Percentiles rank a stretch among this genome's conserved stretches.
Evolutionary conservation across 2,329 filamentous ascomycete species (phyloP).

Genomic region (Colletotrichum falcatum): DNA sequence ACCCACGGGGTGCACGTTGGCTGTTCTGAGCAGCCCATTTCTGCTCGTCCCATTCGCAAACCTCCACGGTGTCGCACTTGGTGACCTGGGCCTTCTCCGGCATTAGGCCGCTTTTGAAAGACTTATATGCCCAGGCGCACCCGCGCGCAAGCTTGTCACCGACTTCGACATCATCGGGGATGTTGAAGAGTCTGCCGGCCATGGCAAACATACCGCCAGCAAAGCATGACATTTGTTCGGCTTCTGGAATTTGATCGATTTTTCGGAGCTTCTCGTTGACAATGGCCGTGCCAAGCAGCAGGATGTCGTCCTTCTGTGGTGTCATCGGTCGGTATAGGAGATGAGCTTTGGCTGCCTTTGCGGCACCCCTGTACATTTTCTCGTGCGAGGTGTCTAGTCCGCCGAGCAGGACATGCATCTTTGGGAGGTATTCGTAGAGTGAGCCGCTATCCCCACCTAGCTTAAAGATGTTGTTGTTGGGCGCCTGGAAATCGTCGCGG

Average conservation of each 20-base stretch:
- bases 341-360: slow-evolving; percentile 66
- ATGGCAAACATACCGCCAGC: slow-evolving; percentile 64
- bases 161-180: slow-evolving; percentile 55
- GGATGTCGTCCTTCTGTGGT: slow-evolving; percentile 63
- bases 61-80: slow-evolving; percentile 53
- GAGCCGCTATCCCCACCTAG: slow-evolving; percentile 58
- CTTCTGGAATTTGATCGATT: slow-evolving; percentile 48
- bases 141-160: slow-evolving; percentile 61
- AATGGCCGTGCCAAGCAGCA: slow-evolving; percentile 61
- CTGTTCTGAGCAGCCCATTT: slow-evolving; percentile 43
- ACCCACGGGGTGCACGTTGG: slow-evolving; percentile 63
- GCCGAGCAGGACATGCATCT: slow-evolving; percentile 67
- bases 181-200: slow-evolving; percentile 58
- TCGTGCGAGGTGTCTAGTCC: slow-evolving; percentile 67
- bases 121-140: slow-evolving; percentile 64
- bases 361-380: slow-evolving; percentile 66
- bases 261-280: slow-evolving; percentile 41
- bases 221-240: slow-evolving; percentile 63
- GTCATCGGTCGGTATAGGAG: slow-evolving; percentile 74
- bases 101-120: slow-evolving; percentile 63
- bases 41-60: slow-evolving; percentile 59
- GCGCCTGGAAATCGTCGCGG: slow-evolving; percentile 59
- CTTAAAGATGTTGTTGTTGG: slow-evolving; percentile 47
- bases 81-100: slow-evolving; percentile 61
- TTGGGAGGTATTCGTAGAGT: slow-evolving; percentile 56